Percentiles rank a stretch among this genome's conserved stretches.
These are phyloP conservation scores for Aspergillus tubingensis DNA, from an alignment of 2,329 filamentous ascomycete species.

Conservation along the genomic window DNA sequence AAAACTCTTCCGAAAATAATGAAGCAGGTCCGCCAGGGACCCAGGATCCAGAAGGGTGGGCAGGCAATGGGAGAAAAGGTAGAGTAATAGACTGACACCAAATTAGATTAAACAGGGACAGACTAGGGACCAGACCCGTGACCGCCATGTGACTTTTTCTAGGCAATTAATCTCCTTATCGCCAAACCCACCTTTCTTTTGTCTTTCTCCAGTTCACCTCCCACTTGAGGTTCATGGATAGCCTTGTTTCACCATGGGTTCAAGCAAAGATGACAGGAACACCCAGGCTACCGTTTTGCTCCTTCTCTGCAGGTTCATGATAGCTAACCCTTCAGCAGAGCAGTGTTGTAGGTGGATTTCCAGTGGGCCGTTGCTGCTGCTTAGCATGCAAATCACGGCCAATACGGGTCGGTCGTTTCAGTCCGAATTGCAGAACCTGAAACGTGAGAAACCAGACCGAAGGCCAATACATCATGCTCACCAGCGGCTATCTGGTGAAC, in stretches of 20 bases:
- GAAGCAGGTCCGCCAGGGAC: background rate
- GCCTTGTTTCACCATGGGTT: constrained; percentile 6
- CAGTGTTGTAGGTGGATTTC: constrained; percentile 7
- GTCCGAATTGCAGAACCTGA: constrained; percentile 11
- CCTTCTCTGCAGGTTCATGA: constrained; percentile 48
- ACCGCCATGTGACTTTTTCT: constrained; percentile 13
- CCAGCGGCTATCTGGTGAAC: constrained; percentile 68
- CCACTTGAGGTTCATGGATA: background rate
- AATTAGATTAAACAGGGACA: constrained; percentile 10
- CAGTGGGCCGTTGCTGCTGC: constrained; percentile 1
- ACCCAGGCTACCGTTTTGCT: constrained; percentile 67
- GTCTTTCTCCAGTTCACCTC: background rate
- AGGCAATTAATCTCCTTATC: background rate
- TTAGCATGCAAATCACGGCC: constrained; percentile 9
- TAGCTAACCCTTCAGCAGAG: background rate
- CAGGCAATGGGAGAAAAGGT: background rate
- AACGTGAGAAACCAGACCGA: constrained; percentile 6
- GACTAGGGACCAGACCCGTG: constrained; percentile 9
- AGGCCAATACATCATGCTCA: background rate
- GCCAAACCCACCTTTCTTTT: background rate
- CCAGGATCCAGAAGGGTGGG: background rate
- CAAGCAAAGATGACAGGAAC: background rate
- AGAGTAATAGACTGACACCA: constrained; percentile 4
- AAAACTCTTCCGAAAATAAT: constrained; percentile 2
- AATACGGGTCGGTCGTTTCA: constrained; percentile 14